phyloP scores from a whole-genome alignment of 495 filamentous ascomycete genomes.

The Hyaloscypha finlandica region DNA sequence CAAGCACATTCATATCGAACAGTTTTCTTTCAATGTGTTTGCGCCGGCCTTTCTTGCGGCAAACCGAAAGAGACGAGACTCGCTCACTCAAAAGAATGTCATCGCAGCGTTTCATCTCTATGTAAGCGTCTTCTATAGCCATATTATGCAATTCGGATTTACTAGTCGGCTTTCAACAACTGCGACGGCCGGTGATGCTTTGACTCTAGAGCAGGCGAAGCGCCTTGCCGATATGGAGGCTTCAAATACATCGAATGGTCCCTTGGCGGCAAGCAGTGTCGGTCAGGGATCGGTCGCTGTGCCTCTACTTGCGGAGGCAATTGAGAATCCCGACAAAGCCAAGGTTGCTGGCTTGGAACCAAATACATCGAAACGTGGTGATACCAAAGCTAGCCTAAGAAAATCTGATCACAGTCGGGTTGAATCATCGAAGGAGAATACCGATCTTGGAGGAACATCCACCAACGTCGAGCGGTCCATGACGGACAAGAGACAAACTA shows the following conservation, averaged over 20 bases:
- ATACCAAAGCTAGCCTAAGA: not conserved
- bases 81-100: not conserved
- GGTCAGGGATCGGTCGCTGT: not conserved
- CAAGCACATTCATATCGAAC: constrained; percentile 3
- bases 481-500: no score
- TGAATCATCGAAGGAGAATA: no score
- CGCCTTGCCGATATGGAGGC: not conserved
- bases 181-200: not conserved
- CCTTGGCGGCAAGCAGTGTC: not conserved
- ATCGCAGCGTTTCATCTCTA: constrained; percentile 16
- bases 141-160: not conserved
- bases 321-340: not conserved
- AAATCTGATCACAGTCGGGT: no score
- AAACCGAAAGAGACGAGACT: not conserved
- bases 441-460: no score
- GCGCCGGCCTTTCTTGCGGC: constrained; percentile 8
- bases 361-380: not conserved
- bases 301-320: not conserved
- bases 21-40: constrained; percentile 46
- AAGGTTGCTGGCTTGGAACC: not conserved
- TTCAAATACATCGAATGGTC: not conserved
- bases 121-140: constrained; percentile 7
- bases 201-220: constrained; percentile 11
- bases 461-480: no score
- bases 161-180: not conserved